Conservation (phyloP, 768 basidiomycete genomes). For the Leccinum fibrillosum region DNA sequence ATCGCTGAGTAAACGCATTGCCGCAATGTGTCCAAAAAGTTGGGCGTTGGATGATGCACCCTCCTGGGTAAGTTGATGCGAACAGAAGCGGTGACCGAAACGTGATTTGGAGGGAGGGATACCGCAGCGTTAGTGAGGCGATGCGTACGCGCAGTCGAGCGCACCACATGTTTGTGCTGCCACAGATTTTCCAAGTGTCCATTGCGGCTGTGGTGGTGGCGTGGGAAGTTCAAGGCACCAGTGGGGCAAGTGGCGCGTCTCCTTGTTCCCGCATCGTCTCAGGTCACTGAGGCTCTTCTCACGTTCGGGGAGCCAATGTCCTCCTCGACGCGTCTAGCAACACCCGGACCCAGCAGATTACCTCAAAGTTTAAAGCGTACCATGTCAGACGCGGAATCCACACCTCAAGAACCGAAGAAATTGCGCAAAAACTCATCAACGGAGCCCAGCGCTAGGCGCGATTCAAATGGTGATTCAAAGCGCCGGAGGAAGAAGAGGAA, state of each 20-base stretch:
- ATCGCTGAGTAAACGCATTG: too few relatives aligned
- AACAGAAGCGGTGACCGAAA: too few relatives aligned
- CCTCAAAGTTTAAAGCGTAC: constrained; percentile 11
- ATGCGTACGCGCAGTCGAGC: too few relatives aligned
- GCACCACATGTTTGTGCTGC: too few relatives aligned
- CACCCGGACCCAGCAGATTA: constrained; percentile 13
- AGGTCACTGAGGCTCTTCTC: background rate
- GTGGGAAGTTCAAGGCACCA: constrained; percentile 18
- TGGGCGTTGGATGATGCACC: too few relatives aligned
- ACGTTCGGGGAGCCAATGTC: constrained; percentile 19
- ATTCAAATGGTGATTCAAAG: constrained; percentile 23
- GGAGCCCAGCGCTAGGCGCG: constrained; percentile 15
- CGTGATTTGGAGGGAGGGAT: too few relatives aligned
- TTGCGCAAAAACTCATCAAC: constrained; percentile 18
- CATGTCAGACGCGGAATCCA: constrained; percentile 25
- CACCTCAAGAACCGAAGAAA: constrained; percentile 23
- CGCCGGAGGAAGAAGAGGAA: constrained; percentile 29
- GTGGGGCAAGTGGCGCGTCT: constrained; percentile 1
- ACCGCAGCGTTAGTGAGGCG: too few relatives aligned
- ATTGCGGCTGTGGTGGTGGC: constrained; percentile 14
- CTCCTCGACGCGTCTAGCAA: constrained; percentile 20
- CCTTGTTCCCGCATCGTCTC: background rate
- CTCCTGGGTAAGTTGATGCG: too few relatives aligned
- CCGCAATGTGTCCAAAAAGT: too few relatives aligned
- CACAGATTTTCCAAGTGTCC: too few relatives aligned